Evolutionary conservation across 441 rosid species (phyloP).

Genomic region (Caryocar brasiliense): DNA sequence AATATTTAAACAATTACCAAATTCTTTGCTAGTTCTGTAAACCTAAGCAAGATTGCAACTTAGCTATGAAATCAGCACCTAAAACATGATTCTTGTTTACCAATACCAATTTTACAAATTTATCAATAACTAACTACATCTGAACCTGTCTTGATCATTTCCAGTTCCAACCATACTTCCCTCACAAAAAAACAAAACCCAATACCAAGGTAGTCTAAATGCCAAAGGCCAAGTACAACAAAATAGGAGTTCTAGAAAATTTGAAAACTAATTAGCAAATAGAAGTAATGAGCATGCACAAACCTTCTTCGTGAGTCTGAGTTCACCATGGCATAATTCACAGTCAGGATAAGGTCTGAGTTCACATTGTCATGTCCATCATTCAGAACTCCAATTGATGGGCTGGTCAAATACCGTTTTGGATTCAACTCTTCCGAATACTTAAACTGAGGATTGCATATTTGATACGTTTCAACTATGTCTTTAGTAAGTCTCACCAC

Average conservation of each 20-base stretch:
- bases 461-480: conserved; percentile 81
- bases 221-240: neutral
- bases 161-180: neutral
- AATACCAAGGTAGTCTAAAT: neutral
- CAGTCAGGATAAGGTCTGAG: conserved; percentile 89
- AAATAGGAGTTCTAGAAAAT: neutral
- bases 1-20: too few species aligned
- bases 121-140: too few species aligned
- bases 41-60: too few species aligned
- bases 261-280: neutral
- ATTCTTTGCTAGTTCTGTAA: too few species aligned
- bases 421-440: conserved; percentile 93
- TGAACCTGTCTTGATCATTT: too few species aligned
- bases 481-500: conserved; percentile 80
- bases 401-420: conserved; percentile 92
- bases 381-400: conserved; percentile 83
- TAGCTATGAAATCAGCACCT: too few species aligned
- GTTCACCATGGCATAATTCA: conserved; percentile 65
- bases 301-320: conserved; percentile 74
- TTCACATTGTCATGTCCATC: conserved; percentile 94
- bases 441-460: conserved; percentile 83
- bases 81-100: too few species aligned
- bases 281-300: conserved; percentile 13
- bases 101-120: too few species aligned
- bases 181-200: neutral